Percentiles rank a stretch among this genome's conserved stretches.
phyloP scores from a whole-genome alignment of 176 grass and related monocot genomes.

The Oryza glaberrima region DNA sequence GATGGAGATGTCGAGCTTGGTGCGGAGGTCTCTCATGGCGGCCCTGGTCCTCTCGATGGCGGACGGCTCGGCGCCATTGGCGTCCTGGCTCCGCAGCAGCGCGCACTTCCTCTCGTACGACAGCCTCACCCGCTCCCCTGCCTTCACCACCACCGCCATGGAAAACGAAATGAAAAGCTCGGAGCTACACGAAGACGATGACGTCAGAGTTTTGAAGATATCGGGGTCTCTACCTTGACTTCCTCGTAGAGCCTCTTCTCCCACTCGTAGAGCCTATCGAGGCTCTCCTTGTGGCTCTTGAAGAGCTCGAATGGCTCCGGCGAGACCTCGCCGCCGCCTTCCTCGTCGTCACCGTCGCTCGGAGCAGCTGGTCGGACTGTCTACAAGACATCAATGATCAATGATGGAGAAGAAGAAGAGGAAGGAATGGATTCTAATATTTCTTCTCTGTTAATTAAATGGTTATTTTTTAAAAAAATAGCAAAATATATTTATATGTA shows the following conservation, averaged over 20 bases:
- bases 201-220: not conserved
- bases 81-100: constrained; percentile 75
- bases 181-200: not conserved
- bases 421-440: too few species aligned
- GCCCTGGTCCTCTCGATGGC: constrained; percentile 71
- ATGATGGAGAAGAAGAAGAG: too few species aligned
- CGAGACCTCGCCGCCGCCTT: constrained; percentile 32
- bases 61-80: constrained; percentile 72
- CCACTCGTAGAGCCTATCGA: constrained; percentile 83
- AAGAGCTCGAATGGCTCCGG: constrained; percentile 75
- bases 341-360: constrained; percentile 34
- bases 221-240: constrained; percentile 61
- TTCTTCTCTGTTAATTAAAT: too few species aligned
- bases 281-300: constrained; percentile 81
- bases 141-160: constrained; percentile 27
- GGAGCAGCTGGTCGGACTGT: constrained; percentile 49
- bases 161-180: too few species aligned
- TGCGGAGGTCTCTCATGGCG: constrained; percentile 74
- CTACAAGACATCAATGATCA: constrained; percentile 39
- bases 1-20: constrained; percentile 77
- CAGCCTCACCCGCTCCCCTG: constrained; percentile 63
- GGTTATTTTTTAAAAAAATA: too few species aligned
- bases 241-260: constrained; percentile 94
- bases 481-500: too few species aligned
- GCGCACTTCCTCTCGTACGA: constrained; percentile 84